Evolutionary conservation across 2,329 filamentous ascomycete genomes (phyloP).

Genomic region (Fusarium sarcochroum): DNA sequence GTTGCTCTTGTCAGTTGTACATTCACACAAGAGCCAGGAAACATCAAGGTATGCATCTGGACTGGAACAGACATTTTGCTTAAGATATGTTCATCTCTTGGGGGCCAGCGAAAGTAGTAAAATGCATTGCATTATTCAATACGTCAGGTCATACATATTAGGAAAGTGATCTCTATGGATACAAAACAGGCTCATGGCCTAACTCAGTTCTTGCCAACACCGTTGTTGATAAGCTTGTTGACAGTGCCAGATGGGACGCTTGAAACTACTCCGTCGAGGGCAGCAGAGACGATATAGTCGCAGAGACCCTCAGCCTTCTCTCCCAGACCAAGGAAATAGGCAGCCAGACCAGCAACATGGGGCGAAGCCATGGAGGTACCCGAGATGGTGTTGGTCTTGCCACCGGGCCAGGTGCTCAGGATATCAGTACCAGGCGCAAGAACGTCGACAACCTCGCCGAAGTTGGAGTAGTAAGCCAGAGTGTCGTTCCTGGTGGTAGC

Average conservation of each 20-base stretch:
- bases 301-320: conserved; percentile 40
- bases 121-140: conserved; percentile 14
- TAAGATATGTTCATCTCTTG: background rate
- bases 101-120: background rate
- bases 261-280: conserved; percentile 27
- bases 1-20: too few species aligned
- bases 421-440: conserved; percentile 65
- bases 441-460: conserved; percentile 63
- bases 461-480: conserved; percentile 67
- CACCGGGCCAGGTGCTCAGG: conserved; percentile 63
- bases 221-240: conserved; percentile 44
- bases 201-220: conserved; percentile 22
- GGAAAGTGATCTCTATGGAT: conserved; percentile 4
- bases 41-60: too few species aligned
- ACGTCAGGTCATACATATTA: conserved; percentile 28
- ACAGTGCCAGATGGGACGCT: conserved; percentile 28
- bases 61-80: background rate
- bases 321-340: conserved; percentile 58
- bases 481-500: conserved; percentile 59
- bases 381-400: conserved; percentile 57
- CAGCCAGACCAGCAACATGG: conserved; percentile 59
- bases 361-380: conserved; percentile 63
- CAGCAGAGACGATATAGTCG: conserved; percentile 38
- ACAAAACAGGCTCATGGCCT: background rate
- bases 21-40: too few species aligned